phyloP scores from a whole-genome alignment of 208 protist species.

The Wallacemonas sp. region DNA sequence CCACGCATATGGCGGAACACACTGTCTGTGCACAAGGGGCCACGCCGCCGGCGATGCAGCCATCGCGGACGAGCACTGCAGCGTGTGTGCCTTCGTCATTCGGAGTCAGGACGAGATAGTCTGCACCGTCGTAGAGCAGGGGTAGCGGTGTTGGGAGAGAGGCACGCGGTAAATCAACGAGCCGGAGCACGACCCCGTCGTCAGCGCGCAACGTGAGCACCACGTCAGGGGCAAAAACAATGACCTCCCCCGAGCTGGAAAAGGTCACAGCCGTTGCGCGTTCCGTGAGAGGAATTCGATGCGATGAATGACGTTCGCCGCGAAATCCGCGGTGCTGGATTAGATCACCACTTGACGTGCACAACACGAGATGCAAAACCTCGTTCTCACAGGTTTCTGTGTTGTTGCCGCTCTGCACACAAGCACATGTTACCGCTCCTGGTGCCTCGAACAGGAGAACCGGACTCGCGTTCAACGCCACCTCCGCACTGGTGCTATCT shows the following conservation, averaged over 20 bases:
- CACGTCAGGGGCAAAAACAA: not conserved
- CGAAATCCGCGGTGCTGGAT: not conserved
- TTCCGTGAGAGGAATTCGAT: not conserved
- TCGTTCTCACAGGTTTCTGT: not conserved
- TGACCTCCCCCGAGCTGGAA: not conserved
- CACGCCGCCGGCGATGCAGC: not conserved
- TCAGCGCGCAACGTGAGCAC: not conserved
- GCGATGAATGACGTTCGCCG: not conserved
- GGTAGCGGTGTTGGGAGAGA: not conserved
- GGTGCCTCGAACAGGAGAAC: not conserved
- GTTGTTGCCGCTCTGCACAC: not conserved
- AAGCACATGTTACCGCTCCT: not conserved
- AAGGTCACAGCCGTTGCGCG: not conserved
- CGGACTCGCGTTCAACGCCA: not conserved
- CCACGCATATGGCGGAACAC: not conserved
- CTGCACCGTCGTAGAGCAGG: not conserved
- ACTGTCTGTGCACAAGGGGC: not conserved
- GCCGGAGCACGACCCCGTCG: not conserved
- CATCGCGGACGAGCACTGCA: conserved; percentile 1
- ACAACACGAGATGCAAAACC: not conserved
- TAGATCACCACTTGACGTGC: not conserved
- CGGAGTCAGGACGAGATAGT: not conserved
- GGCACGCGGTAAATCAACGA: not conserved
- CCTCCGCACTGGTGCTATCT: not conserved
- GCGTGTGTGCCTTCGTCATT: not conserved